Conservation (phyloP, 2,329 filamentous ascomycete species). For the Nemania diffusa region DNA sequence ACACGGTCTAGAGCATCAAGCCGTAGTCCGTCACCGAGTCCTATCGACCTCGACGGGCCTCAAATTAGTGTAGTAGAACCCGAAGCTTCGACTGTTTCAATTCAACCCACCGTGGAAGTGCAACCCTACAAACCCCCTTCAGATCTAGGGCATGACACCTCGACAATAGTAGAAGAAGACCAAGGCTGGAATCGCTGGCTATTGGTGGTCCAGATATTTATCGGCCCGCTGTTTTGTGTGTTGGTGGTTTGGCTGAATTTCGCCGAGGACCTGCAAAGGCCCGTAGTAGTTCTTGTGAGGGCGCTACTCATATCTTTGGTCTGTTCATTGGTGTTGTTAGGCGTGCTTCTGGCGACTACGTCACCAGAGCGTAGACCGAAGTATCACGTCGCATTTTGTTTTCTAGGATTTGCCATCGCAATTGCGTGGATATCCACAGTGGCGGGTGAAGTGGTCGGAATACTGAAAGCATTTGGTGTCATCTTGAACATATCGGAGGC, state of each 20-base stretch:
- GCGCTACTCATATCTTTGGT: constrained; percentile 74
- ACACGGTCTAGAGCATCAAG: constrained; percentile 51
- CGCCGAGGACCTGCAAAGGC: constrained; percentile 65
- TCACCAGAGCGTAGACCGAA: constrained; percentile 72
- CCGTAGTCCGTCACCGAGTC: constrained; percentile 48
- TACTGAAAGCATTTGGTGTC: constrained; percentile 91
- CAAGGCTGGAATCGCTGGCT: constrained; percentile 92
- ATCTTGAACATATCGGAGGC: constrained; percentile 94
- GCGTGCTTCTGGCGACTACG: constrained; percentile 74
- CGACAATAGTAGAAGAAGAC: constrained; percentile 50
- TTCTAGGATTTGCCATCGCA: constrained; percentile 88
- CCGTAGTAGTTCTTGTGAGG: constrained; percentile 62
- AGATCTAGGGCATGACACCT: constrained; percentile 44
- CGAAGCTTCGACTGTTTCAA: constrained; percentile 23
- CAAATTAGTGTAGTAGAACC: constrained; percentile 20
- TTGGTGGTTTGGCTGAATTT: constrained; percentile 79
- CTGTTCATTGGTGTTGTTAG: constrained; percentile 73
- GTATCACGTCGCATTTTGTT: constrained; percentile 83
- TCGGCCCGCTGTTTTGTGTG: constrained; percentile 84
- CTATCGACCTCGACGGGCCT: constrained; percentile 44
- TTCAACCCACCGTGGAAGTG: constrained; percentile 34
- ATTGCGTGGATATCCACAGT: constrained; percentile 98
- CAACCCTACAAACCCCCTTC: constrained; percentile 41
- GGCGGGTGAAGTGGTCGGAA: constrained; percentile 93
- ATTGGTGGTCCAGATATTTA: constrained; percentile 84